Conservation (phyloP, 768 basidiomycete genomes). For the Lentinula aciculospora region DNA sequence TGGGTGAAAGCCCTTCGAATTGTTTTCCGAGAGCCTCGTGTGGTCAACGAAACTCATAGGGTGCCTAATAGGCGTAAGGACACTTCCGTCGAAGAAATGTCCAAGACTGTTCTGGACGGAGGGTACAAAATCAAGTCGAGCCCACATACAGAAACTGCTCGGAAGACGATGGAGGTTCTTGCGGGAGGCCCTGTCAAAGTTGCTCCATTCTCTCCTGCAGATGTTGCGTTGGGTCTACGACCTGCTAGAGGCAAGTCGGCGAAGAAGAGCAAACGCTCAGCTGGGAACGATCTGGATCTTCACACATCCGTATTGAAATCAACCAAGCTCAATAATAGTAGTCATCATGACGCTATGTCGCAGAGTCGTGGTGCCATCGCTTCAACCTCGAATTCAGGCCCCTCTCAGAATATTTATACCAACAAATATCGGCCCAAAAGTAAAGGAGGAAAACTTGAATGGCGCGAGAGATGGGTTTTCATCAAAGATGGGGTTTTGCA, state of each 20-base stretch:
- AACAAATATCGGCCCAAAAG: not conserved
- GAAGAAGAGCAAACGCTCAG: not conserved
- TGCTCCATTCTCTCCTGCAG: not conserved
- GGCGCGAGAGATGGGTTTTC: constrained; percentile 61
- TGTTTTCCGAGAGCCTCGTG: constrained; percentile 17
- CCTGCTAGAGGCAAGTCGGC: not conserved
- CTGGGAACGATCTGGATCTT: not conserved
- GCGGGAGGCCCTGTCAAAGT: not conserved
- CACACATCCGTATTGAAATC: not conserved
- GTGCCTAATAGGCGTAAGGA: constrained; percentile 13
- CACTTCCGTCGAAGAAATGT: not conserved
- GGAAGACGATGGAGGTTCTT: not conserved
- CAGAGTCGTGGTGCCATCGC: not conserved
- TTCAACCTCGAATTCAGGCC: not conserved
- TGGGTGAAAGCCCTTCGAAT: constrained; percentile 47
- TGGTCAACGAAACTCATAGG: not conserved
- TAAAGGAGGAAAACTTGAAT: constrained; percentile 33
- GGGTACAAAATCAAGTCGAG: too few species aligned
- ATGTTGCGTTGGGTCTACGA: not conserved
- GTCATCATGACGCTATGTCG: not conserved
- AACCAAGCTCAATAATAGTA: not conserved
- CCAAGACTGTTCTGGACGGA: not conserved
- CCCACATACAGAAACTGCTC: not conserved
- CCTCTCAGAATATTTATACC: not conserved
- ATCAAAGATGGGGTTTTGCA: constrained; percentile 51